Conservation (phyloP, 305 asterid genomes). For the Ajuga reptans region DNA sequence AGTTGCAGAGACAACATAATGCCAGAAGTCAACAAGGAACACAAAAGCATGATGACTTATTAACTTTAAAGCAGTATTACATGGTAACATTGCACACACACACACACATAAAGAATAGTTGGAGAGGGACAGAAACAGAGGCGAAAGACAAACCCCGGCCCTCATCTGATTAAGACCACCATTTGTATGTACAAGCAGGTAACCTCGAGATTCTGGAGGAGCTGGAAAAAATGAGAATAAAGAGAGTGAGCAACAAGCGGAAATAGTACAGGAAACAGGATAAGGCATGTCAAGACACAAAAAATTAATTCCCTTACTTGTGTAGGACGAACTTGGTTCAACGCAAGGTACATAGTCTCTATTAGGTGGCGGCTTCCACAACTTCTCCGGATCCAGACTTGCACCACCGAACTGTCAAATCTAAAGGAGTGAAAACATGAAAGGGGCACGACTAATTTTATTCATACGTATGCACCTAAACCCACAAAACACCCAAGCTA, state of each 20-base stretch:
- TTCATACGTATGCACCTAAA: slow-evolving; percentile 21
- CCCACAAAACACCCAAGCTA: slow-evolving; percentile 14
- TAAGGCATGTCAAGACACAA: not conserved
- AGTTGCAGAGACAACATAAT: not conserved
- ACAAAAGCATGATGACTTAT: not conserved
- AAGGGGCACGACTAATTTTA: slow-evolving; percentile 41
- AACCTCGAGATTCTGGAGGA: slow-evolving; percentile 71
- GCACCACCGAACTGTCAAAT: slow-evolving; percentile 75
- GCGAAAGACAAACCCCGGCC: slow-evolving; percentile 64
- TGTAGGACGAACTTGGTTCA: slow-evolving; percentile 49
- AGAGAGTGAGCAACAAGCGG: slow-evolving; percentile 22
- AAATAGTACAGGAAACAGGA: slow-evolving; percentile 2
- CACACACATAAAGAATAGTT: not conserved
- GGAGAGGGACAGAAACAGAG: slow-evolving; percentile 1
- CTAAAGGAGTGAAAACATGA: slow-evolving; percentile 77
- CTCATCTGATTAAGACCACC: slow-evolving; percentile 99
- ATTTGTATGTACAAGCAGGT: slow-evolving; percentile 82
- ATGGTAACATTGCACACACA: not conserved
- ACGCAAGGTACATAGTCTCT: slow-evolving; percentile 75
- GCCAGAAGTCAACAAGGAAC: not conserved
- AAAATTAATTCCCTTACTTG: slow-evolving; percentile 35
- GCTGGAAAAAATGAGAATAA: slow-evolving; percentile 42
- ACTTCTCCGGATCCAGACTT: slow-evolving; percentile 42
- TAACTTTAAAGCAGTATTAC: not conserved
- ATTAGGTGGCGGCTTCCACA: slow-evolving; percentile 88